Base-by-base conservation (phyloP, 345 rosid genomes). In the Salix suchowensis region DNA sequence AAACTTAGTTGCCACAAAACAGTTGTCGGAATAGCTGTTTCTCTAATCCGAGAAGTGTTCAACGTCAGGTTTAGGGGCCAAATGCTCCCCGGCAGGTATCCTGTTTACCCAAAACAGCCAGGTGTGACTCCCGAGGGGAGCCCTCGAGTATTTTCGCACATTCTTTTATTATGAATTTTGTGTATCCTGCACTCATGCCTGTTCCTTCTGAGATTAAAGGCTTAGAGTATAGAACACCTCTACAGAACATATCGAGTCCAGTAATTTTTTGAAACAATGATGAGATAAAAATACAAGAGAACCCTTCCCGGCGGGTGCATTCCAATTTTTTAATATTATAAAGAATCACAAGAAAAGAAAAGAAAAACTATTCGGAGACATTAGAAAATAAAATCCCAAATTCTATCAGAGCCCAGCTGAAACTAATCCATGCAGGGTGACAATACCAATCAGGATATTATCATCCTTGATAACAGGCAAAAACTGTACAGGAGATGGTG, bases 401-500 rank as follows among this genome's bases (percentile, higher is more conserved):
- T 50, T 75, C 26, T 12, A 74, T 89, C 84, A 91, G 42, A 92
- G 92, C 48, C 97, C 97, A 23, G 98, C 95, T 6, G 97, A 94
- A 60, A 96, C 99, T 65, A 96, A 88, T 72, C 98, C 98, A 75
- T 96, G 98, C 88, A 96, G 88, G 36, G 97, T 96, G 23, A 96
- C 83, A 66, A 96, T 91, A 74, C 98, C 99, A 30, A 94, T 94
- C 90, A 94, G 76, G 19, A 84, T 73, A 68, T 90, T 92, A 54
- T 87, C 87, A 30, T 85, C 83, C 77, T 84, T 65, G 21, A 94
- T 82, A 77, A 94, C 98, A 0, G 99, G 98, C 76, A 96, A 84
- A 82, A 96, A 96, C 69, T 96, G 99, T 9, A 94, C 98, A 16
- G 99, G 97, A 13, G 97, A 94, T 11, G 99, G 99, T 14, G 98